Evolutionary conservation across 306 rosid species (phyloP).

Genomic region (Pterocarpus macrocarpus): DNA sequence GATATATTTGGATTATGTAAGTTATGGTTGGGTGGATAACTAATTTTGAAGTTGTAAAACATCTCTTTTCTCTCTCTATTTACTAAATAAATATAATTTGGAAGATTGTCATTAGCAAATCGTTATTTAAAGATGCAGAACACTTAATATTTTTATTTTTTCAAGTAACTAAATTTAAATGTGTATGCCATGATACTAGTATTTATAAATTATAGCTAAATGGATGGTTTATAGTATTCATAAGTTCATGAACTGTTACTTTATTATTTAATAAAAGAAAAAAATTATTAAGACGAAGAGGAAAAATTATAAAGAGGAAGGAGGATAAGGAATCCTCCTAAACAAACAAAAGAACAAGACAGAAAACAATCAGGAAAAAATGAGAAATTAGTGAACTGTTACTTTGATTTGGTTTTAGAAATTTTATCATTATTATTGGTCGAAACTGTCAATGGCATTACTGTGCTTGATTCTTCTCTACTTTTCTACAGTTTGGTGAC

Average conservation of each 20-base stretch:
- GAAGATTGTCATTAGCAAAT: background rate
- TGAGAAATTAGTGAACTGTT: background rate
- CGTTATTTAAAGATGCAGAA: conserved; percentile 4
- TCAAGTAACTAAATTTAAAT: background rate
- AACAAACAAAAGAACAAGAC: no score
- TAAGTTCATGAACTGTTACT: background rate
- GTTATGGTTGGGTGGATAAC: background rate
- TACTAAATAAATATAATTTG: background rate
- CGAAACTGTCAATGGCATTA: no score
- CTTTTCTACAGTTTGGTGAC: no score
- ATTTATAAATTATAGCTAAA: background rate
- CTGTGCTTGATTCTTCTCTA: no score
- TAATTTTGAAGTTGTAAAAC: background rate
- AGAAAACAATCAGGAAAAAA: no score
- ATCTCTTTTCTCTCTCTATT: background rate
- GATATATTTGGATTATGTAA: background rate
- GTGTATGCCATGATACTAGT: background rate
- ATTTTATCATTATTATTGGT: background rate
- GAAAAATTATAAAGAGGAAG: no score
- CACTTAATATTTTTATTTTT: background rate
- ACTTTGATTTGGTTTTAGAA: conserved; percentile 2
- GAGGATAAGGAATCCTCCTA: no score
- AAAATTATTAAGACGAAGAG: no score
- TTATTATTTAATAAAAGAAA: background rate
- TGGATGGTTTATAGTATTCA: background rate